These are phyloP conservation scores for Mycena maculata DNA, from an alignment of 768 basidiomycete species.

Conservation along the genomic window DNA sequence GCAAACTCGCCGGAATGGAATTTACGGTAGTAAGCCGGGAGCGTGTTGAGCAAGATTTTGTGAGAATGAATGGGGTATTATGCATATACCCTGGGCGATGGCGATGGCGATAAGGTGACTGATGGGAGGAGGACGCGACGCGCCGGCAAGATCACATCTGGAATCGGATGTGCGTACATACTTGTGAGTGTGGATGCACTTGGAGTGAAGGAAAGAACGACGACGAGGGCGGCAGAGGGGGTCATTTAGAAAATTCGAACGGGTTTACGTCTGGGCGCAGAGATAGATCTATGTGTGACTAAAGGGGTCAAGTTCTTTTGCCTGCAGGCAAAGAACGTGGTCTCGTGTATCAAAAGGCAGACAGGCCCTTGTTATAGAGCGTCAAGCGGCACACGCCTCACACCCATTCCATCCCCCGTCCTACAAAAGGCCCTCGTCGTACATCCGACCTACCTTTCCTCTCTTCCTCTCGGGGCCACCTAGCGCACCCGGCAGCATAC, in stretches of 20 bases:
- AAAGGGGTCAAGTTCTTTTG: conserved; percentile 56
- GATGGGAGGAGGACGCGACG: conserved; percentile 52
- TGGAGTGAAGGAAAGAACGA: not conserved
- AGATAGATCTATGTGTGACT: conserved; percentile 29
- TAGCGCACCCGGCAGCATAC: conserved; percentile 42
- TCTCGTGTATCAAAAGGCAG: conserved; percentile 67
- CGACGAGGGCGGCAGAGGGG: not conserved
- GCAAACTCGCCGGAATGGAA: no score
- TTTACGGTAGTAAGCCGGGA: conserved; percentile 16
- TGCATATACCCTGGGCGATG: conserved; percentile 15
- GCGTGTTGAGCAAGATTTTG: not conserved
- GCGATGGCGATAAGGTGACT: conserved; percentile 64
- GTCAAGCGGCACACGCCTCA: conserved; percentile 67
- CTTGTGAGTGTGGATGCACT: conserved; percentile 28
- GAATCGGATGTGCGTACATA: not conserved
- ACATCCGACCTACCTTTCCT: conserved; percentile 53
- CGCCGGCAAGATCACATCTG: conserved; percentile 26
- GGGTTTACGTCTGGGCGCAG: conserved; percentile 26
- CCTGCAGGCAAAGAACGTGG: conserved; percentile 87
- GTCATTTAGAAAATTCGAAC: conserved; percentile 14
- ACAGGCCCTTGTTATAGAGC: conserved; percentile 53
- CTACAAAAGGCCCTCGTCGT: conserved; percentile 64
- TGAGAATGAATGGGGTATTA: conserved; percentile 7
- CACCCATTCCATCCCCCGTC: conserved; percentile 59
- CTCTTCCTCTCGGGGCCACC: conserved; percentile 37